These are phyloP conservation scores for Fusarium sp. DNA, from an alignment of 2,329 filamentous ascomycete species.

Conservation along the genomic window DNA sequence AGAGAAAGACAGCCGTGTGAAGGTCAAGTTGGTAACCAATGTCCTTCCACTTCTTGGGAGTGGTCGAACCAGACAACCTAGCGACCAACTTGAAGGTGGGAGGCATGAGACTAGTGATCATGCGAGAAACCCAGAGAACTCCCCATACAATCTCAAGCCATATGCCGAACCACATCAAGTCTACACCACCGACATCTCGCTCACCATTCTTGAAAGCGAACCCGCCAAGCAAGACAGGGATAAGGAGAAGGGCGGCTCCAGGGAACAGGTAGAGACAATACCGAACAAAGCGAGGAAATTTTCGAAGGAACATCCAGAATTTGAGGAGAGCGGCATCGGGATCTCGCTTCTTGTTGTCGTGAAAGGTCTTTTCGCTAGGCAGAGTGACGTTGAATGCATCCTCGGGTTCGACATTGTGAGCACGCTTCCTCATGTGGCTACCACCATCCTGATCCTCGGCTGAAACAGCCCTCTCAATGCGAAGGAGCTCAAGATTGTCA, in stretches of 20 bases:
- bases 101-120: slow-evolving; percentile 61
- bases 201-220: slow-evolving; percentile 50
- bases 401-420: slow-evolving; percentile 51
- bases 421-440: slow-evolving; percentile 42
- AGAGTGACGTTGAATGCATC: slow-evolving; percentile 56
- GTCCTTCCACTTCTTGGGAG: slow-evolving; percentile 91
- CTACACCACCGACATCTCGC: slow-evolving; percentile 67
- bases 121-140: slow-evolving; percentile 79
- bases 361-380: slow-evolving; percentile 38
- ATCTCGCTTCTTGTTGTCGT: slow-evolving; percentile 44
- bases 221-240: slow-evolving; percentile 56
- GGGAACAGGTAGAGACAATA: slow-evolving; percentile 60
- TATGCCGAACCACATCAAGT: slow-evolving; percentile 89
- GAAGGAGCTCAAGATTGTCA: slow-evolving; percentile 59
- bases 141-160: slow-evolving; percentile 96
- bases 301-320: slow-evolving; percentile 56
- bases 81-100: slow-evolving; percentile 61
- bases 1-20: slow-evolving; percentile 85
- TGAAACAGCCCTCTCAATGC: slow-evolving; percentile 57
- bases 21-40: slow-evolving; percentile 86
- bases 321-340: slow-evolving; percentile 50
- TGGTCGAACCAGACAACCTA: slow-evolving; percentile 80
- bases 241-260: slow-evolving; percentile 54
- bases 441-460: slow-evolving; percentile 51
- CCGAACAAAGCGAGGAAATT: slow-evolving; percentile 59